Percentiles rank a stretch among this genome's conserved stretches.
Conservation (phyloP, 2,329 filamentous ascomycete genomes). For the Stachybotrys echinatus region DNA sequence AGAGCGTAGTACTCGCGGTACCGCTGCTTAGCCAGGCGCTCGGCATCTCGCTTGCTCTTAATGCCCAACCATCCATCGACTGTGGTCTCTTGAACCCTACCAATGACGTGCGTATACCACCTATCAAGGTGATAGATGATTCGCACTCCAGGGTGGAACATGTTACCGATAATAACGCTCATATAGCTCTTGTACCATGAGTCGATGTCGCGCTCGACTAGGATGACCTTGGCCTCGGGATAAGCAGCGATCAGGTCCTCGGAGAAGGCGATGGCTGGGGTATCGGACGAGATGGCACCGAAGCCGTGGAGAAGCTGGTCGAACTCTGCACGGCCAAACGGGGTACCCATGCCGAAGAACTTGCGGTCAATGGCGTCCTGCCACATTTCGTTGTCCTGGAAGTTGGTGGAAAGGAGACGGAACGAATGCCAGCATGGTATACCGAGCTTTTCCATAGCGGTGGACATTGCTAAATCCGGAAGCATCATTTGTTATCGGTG, state of each 20-base stretch:
- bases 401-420: conserved; percentile 10
- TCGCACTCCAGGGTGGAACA: neutral
- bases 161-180: conserved; percentile 8
- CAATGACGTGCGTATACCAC: neutral
- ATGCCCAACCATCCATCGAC: conserved; percentile 2
- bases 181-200: conserved; percentile 18
- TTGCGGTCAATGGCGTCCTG: conserved; percentile 13
- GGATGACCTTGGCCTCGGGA: conserved; percentile 21
- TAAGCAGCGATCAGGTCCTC: conserved; percentile 19
- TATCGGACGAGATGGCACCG: conserved; percentile 31
- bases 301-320: conserved; percentile 13
- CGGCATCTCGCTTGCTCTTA: conserved; percentile 9
- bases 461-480: conserved; percentile 11
- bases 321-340: conserved; percentile 9
- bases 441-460: conserved; percentile 10
- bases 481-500: too few relatives aligned
- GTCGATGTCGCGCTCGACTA: conserved; percentile 20
- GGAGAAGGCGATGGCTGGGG: conserved; percentile 24
- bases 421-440: conserved; percentile 13
- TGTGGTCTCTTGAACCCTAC: conserved; percentile 9
- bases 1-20: conserved; percentile 21
- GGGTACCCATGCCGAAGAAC: conserved; percentile 8
- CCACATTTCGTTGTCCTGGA: conserved; percentile 15
- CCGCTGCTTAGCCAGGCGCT: conserved; percentile 6
- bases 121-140: neutral